Evolutionary conservation across 176 grass and related monocot species (phyloP), one percentile per base, ranked within the genome.

Genomic region (Panicum miliaceum): DNA sequence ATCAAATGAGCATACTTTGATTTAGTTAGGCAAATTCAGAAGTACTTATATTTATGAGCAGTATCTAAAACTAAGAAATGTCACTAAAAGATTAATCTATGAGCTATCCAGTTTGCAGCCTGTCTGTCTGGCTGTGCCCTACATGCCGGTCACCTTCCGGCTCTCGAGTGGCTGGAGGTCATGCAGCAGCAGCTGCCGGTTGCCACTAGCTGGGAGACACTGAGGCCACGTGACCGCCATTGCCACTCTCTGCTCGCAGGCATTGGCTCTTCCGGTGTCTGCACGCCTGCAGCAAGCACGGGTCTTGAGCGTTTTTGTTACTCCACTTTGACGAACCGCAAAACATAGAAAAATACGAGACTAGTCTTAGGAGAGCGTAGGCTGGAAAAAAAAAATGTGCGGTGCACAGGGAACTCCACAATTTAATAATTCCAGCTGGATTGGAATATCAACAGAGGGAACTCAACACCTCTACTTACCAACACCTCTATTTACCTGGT

Each of bases 91-190:
- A 26, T 56, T 62, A 23, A 29, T 23, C 12, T 32, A 60, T 22
- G 11, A 38, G 19, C 25, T 73, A 19, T 64, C 42, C 58, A 23
- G 3, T 54, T 29, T 64, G 43, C 57, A n/a, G 5, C 51, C 32
- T 57, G 48, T 48, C 53, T 42, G 22, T 53, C 45, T 25, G 14
- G 46, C 25, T 57, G 35, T 73, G 35, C 56, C 54, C 43, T 73
- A 63, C 59, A 58, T 25, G 25, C 43, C 41, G 68, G 22, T 71
- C 63, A 71, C 54, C 41, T 72, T 53, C 45, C 81, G 47, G 45
- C 63, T 70, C 32, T 68, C 35, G 40, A 60, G 62, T 82, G 71
- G 77, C 76, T 77, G 63, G 38, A 81, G 77, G 48, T 8, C 50
- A 29, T 57, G 9, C 41, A 9, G 37, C 73, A 23, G 29, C 36